Evolutionary conservation across 1,284 basidiomycete species (phyloP).

Genomic region (Malassezia yamatoensis): DNA sequence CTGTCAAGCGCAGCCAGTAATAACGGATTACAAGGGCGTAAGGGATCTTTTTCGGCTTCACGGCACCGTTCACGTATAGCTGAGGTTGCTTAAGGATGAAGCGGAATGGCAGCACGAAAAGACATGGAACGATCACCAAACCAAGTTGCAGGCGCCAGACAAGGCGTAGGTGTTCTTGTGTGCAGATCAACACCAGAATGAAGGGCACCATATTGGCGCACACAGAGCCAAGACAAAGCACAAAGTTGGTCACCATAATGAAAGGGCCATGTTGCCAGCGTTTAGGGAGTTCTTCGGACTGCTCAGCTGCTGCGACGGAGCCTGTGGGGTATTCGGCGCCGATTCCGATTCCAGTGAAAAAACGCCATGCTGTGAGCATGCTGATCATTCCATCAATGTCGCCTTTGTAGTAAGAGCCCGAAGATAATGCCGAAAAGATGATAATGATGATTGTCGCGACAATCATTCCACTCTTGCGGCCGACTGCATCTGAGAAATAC

Average conservation of each 20-base stretch:
- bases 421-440: slow-evolving; percentile 47
- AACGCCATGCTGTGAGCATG: slow-evolving; percentile 65
- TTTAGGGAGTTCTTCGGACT: slow-evolving; percentile 71
- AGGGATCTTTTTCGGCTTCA: slow-evolving; percentile 62
- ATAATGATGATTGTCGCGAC: slow-evolving; percentile 58
- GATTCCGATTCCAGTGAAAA: slow-evolving; percentile 50
- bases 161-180: slow-evolving; percentile 48
- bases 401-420: slow-evolving; percentile 49
- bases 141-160: slow-evolving; percentile 68
- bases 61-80: slow-evolving; percentile 59
- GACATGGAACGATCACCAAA: slow-evolving; percentile 72
- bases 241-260: slow-evolving; percentile 52
- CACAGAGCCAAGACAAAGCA: slow-evolving; percentile 84
- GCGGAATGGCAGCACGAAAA: slow-evolving; percentile 74
- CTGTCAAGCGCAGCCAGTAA: slow-evolving; percentile 63
- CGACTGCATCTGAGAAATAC: slow-evolving; percentile 63
- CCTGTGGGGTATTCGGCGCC: slow-evolving; percentile 87
- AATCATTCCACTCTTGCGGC: slow-evolving; percentile 79
- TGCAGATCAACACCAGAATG: slow-evolving; percentile 54
- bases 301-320: slow-evolving; percentile 76
- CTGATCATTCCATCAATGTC: slow-evolving; percentile 64
- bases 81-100: slow-evolving; percentile 70
- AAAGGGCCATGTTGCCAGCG: slow-evolving; percentile 75
- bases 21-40: slow-evolving; percentile 68
- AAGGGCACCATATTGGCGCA: slow-evolving; percentile 71